Evolutionary conservation across 2,329 filamentous ascomycete species (phyloP), one percentile per base, ranked within the genome.

Genomic region (Colletotrichum ledebouriae): DNA sequence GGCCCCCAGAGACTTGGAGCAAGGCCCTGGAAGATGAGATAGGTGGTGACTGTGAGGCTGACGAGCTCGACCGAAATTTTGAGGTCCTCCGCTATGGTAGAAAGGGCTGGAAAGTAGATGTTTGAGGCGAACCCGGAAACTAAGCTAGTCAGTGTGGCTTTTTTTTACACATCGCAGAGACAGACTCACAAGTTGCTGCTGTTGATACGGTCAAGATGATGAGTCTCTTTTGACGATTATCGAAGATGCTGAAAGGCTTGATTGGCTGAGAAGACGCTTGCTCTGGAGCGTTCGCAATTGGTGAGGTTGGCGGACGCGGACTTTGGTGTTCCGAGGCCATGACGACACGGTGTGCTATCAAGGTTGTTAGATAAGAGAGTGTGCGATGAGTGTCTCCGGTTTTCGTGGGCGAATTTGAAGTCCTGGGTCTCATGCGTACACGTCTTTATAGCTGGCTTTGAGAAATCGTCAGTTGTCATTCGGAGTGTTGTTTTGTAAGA

Each of bases 1-100:
- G 82, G 81, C 0, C 84, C 86, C 70, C 85, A 80, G 46, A 88
- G 76, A 25, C 80, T 81, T 0, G 87, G 87, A 0, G 86, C 82
- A 0, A 89, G 70, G 3, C 82, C 87, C 77, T 88, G 87, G 10
- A 69, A 59, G 22, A 89, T 82, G 65, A 84, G 76, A 55, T 85
- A 85, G 0, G 81, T 80, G 2, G 83, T 85, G 0, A 85, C 73
- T 0, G 81, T 82, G 47, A 84, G 75, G 59, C 82, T 84, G 67
- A 83, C 78, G 9, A 78, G 73, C 37, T 76, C 74, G 6, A 76
- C 71, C 0, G 78, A 78, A n/a, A 85, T 78, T 37, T 78, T 49
- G 1, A 86, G 73, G 41, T 84, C 82, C 2, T 74, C 70, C 6
- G 84, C 80, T 9, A 86, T 78, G 4, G 78, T 77, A 10, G 79